Evolutionary conservation across 75 land plant genomes (phyloP), one percentile per base, ranked within the genome.

Genomic region (Selaginella tamariscina): DNA sequence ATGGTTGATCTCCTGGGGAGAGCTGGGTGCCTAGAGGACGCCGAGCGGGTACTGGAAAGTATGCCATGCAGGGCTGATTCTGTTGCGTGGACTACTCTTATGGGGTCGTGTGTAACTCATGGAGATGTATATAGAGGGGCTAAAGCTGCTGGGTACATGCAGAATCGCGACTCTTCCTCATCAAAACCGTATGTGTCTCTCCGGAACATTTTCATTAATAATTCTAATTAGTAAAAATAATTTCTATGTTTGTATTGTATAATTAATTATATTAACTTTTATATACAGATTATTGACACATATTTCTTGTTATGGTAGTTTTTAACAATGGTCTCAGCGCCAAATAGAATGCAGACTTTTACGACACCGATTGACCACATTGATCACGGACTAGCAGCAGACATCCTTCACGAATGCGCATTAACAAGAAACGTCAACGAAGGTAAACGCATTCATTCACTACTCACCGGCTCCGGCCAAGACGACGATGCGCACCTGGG

Each of bases 1-100:
- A 33, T 77, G 57, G 67, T 77, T 5, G 74, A 77, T 32, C 74
- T 77, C 2, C 44, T 72, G 2, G 71, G 74, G 21, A 57, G 70
- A 68, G 57, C 65, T 23, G 79, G 79, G 0, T 56, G 30, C 0
- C 30, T 77, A 24, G 39, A 72, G 2, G 71, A 63, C 29, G 79
- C 79, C 5, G 26, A 55, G 24, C 26, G 27, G 0, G 18, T 64
- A 29, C 27, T 75, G 0, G 49, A 70, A 30, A 64, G 26, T 2
- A 31, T 65, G 64, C 67, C 77, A 64, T 69, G 30, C 30, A n/a
- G n/a, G 23, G 29, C 66, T 0, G 33, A 64, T 54, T 29, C 56
- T 29, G 30, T 64, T 0, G 67, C 62, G 15, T 75, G 66, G 77
- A 70, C 30, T 27, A 26, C 71, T 0, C 56, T 75, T 32, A 66